Percentiles rank a stretch among this genome's conserved stretches.
These are phyloP conservation scores for Aristolochia fimbriata DNA, from an alignment of 164 flowering plant species.

Conservation along the genomic window DNA sequence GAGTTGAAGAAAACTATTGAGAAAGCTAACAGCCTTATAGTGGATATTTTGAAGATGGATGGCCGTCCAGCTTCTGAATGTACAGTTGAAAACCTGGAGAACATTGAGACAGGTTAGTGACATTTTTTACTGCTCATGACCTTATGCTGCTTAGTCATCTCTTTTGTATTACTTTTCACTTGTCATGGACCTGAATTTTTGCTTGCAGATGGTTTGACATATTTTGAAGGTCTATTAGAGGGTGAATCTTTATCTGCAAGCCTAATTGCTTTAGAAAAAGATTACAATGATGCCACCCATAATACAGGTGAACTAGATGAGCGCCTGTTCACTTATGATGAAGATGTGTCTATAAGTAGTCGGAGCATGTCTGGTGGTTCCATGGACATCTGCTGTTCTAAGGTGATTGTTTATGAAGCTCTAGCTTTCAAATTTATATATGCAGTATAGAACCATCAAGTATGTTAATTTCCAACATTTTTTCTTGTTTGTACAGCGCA, in stretches of 20 bases:
- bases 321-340: slow-evolving; percentile 69
- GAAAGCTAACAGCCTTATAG: slow-evolving; percentile 58
- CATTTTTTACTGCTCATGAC: neutral
- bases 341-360: slow-evolving; percentile 72
- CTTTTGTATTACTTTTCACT: neutral
- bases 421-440: neutral
- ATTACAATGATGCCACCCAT: slow-evolving; percentile 59
- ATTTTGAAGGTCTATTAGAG: slow-evolving; percentile 73
- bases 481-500: slow-evolving; percentile 41
- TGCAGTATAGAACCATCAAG: neutral
- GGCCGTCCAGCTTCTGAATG: slow-evolving; percentile 60
- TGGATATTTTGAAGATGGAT: slow-evolving; percentile 52
- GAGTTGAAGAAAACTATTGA: slow-evolving; percentile 64
- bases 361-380: slow-evolving; percentile 83
- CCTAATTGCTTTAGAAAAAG: slow-evolving; percentile 56
- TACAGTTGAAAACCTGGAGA: slow-evolving; percentile 37
- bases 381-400: slow-evolving; percentile 38
- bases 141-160: too few relatives aligned
- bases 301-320: slow-evolving; percentile 81
- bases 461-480: neutral
- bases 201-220: slow-evolving; percentile 71
- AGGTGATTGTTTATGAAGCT: slow-evolving; percentile 41
- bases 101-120: slow-evolving; percentile 48
- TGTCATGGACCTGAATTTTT: neutral
- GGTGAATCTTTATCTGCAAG: slow-evolving; percentile 49